Percentiles rank a stretch among this genome's conserved stretches.
phyloP scores from a whole-genome alignment of 169 alveolate genomes.

The Cryptosporidium sp. region DNA sequence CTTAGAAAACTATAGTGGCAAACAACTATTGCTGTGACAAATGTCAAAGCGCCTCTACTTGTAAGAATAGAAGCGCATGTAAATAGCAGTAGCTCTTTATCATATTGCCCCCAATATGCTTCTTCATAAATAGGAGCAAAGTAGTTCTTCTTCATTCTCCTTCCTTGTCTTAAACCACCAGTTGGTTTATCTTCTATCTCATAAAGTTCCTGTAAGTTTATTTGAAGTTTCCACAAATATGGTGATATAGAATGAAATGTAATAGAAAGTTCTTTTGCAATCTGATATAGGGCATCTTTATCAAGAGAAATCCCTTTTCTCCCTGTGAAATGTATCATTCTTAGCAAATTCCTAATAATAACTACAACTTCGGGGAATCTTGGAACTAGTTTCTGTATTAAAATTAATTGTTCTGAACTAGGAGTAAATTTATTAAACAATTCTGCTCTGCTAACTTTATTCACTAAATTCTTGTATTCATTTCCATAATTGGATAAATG shows the following conservation, averaged over 20 bases:
- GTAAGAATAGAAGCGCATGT: conserved; percentile 60
- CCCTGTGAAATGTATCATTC: conserved; percentile 27
- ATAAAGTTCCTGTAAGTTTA: not conserved
- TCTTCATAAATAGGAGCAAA: conserved; percentile 55
- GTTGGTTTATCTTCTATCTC: not conserved
- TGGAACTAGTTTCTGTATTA: conserved; percentile 57
- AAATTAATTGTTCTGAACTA: conserved; percentile 7
- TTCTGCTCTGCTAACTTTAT: not conserved
- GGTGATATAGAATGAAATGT: conserved; percentile 66
- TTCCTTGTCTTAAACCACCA: not conserved
- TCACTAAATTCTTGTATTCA: conserved; percentile 4
- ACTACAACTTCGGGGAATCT: conserved; percentile 50
- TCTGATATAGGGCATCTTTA: conserved; percentile 24
- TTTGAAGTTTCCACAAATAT: conserved; percentile 40
- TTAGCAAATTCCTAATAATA: conserved; percentile 27
- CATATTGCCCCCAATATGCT: conserved; percentile 55
- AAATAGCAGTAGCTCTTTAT: conserved; percentile 21
- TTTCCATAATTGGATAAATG: not conserved
- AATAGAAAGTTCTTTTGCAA: conserved; percentile 61
- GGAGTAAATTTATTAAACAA: conserved; percentile 27
- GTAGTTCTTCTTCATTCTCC: not conserved
- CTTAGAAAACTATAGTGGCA: conserved; percentile 64
- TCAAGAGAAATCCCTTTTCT: conserved; percentile 32
- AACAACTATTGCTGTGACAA: conserved; percentile 31
- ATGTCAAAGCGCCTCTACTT: conserved; percentile 19